phyloP scores from a whole-genome alignment of 1,139 yeast genomes.

The Lodderomyces parapsilosis region DNA sequence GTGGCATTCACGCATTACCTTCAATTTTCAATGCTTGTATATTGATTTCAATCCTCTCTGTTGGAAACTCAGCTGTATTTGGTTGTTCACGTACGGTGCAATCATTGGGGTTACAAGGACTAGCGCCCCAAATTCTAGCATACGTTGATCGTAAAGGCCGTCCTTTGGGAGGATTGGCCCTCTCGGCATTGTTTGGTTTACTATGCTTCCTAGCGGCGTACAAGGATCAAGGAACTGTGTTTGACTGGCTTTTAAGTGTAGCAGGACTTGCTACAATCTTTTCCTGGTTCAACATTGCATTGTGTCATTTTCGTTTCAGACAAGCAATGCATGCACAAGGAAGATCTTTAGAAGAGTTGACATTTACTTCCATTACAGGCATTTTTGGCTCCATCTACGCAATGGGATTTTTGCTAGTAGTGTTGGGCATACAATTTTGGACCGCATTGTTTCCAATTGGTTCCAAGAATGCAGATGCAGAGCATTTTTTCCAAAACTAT shows the following conservation, averaged over 20 bases:
- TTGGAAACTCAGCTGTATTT: conserved; percentile 46
- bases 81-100: conserved; percentile 45
- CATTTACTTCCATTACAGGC: conserved; percentile 29
- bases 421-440: conserved; percentile 38
- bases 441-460: conserved; percentile 37
- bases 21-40: conserved; percentile 45
- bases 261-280: conserved; percentile 43
- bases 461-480: conserved; percentile 25
- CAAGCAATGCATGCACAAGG: conserved; percentile 33
- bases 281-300: conserved; percentile 40
- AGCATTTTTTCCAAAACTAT: conserved; percentile 36
- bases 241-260: conserved; percentile 42
- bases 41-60: conserved; percentile 40
- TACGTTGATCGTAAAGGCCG: conserved; percentile 43
- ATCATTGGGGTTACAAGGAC: conserved; percentile 41
- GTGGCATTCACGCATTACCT: conserved; percentile 48
- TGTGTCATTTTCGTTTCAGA: conserved; percentile 40
- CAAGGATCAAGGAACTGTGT: conserved; percentile 33
- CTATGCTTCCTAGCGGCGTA: conserved; percentile 43
- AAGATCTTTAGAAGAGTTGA: conserved; percentile 27
- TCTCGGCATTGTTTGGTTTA: conserved; percentile 36
- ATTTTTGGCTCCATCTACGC: conserved; percentile 36
- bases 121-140: conserved; percentile 35
- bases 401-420: conserved; percentile 28
- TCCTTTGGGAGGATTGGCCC: conserved; percentile 38